phyloP scores from a whole-genome alignment of 148 eudicot species.

The Selenicereus undatus region DNA sequence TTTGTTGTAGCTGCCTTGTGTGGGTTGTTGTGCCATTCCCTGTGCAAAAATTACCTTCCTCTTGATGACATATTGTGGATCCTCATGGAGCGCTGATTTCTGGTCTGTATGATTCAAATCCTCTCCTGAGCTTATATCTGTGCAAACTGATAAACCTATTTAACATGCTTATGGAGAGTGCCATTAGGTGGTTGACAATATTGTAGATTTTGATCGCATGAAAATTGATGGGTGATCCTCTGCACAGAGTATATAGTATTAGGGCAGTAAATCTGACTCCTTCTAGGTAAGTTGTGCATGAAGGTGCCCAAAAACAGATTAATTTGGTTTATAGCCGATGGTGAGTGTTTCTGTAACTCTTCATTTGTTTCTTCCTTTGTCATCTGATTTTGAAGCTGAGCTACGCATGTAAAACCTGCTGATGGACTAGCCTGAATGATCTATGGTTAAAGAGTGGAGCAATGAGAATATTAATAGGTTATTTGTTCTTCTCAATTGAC shows the following conservation, averaged over 20 bases:
- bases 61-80: too few relatives aligned
- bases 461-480: background rate
- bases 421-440: background rate
- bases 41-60: background rate
- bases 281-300: background rate
- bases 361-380: background rate
- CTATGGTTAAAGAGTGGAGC: background rate
- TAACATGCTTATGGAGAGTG: background rate
- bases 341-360: background rate
- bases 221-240: background rate
- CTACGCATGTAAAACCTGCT: background rate
- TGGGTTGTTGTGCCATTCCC: background rate
- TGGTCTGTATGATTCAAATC: background rate
- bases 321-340: background rate
- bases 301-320: too few relatives aligned
- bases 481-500: background rate
- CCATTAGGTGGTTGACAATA: background rate
- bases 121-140: background rate
- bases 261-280: background rate
- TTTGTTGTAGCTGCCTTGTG: background rate
- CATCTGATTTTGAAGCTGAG: background rate
- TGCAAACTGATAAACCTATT: background rate
- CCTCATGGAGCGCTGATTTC: background rate
- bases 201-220: background rate
- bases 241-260: too few relatives aligned